Evolutionary conservation across 2,329 filamentous ascomycete species (phyloP), one percentile per base, ranked within the genome.

Genomic region (Stachybotrys chlorohalonatus): DNA sequence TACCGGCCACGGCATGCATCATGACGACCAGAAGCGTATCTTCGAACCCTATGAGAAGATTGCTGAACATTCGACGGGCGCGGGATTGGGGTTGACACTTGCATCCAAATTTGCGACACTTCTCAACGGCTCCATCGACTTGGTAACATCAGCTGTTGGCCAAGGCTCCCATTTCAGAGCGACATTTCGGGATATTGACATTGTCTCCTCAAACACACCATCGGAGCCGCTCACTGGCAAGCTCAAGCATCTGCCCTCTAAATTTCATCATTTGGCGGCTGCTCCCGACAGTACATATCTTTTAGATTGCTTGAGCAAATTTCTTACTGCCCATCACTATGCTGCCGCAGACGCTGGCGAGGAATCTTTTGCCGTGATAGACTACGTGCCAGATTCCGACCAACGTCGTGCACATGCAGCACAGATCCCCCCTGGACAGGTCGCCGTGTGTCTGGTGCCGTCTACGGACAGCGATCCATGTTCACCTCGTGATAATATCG

Each of bases 21-120:
- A 57, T 1, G 59, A 65, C 3, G 60, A 75, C 7, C 68, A 71
- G 4, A 24, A 62, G 4, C 68, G 71, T 3, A 73, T 77, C 5
- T 77, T 76, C 31, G 64, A 72, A 4, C 62, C 73, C 0, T 75
- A 76, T 17, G 73, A 75, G 47, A 76, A 75, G 39, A 66, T 69
- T 1, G 64, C 68, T 39, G 56, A 58, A 0, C 65, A 73, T 42
- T 68, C 72, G 0, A 66, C 65, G 2, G 70, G 74, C 3, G 71
- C 71, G 31, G 73, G 75, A 0, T 63, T 77, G 1, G 75, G 75
- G 0, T 59, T 78, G 13, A 74, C 73, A 0, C 61, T 77, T 0
- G 68, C 75, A 5, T 60, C 63, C 8, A 74, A 73, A 46, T 70
- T 75, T 17, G 73, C 75, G 0, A 61, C 64, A 1, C 62, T 73